phyloP scores from a whole-genome alignment of 768 basidiomycete species.

The Mycena amicta region DNA sequence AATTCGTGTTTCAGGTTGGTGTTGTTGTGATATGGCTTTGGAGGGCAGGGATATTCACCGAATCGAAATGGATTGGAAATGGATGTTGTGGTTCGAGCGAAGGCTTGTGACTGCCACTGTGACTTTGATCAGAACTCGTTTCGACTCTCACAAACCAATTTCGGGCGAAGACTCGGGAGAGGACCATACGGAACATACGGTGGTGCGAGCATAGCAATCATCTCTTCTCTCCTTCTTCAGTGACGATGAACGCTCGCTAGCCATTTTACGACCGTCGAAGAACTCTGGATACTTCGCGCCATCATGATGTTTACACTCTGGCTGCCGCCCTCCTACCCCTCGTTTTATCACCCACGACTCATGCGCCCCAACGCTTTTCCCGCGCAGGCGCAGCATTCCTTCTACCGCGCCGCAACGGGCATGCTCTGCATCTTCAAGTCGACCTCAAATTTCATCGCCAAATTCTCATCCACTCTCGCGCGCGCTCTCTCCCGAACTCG shows the following conservation, averaged over 20 bases:
- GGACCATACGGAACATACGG: no score
- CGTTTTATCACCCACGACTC: not conserved
- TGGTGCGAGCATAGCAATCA: not conserved
- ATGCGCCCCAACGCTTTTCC: not conserved
- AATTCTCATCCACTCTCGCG: constrained; percentile 3
- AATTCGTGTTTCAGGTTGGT: no score
- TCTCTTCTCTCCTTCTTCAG: not conserved
- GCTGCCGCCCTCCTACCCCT: not conserved
- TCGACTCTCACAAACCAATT: no score
- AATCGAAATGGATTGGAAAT: no score
- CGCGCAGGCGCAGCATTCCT: not conserved
- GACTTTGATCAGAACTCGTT: no score
- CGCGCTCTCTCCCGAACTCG: not conserved
- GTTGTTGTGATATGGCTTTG: no score
- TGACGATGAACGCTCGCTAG: not conserved
- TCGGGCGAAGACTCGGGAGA: no score
- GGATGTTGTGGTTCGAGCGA: no score
- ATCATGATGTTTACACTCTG: not conserved
- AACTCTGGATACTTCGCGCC: no score
- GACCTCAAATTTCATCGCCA: not conserved
- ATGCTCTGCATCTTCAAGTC: not conserved
- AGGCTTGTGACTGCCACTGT: no score
- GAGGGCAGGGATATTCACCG: no score
- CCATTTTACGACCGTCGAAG: no score
- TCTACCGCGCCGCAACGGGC: not conserved